A percentile compares a stretch with the other conserved stretches of the same genome.
phyloP scores from a whole-genome alignment of 768 basidiomycete species.

The Dacryopinax spathularia region DNA sequence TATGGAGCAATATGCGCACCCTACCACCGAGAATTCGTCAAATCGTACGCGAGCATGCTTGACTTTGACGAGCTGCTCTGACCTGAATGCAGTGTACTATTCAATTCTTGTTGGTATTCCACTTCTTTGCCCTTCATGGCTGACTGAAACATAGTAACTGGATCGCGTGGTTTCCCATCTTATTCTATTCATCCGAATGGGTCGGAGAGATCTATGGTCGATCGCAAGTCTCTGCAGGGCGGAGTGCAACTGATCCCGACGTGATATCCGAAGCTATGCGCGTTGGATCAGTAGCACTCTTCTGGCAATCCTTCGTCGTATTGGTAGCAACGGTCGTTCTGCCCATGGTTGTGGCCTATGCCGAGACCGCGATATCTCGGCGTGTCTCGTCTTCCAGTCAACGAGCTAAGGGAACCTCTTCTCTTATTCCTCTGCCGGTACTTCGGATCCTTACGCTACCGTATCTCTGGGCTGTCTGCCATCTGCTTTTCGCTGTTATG shows the following conservation, averaged over 20 bases:
- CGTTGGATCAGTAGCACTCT: slow-evolving; percentile 69
- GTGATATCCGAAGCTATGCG: slow-evolving; percentile 60
- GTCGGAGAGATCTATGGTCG: slow-evolving; percentile 73
- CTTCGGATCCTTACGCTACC: slow-evolving; percentile 26
- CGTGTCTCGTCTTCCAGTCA: background rate
- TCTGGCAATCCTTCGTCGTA: slow-evolving; percentile 58
- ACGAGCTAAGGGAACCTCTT: background rate
- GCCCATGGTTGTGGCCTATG: slow-evolving; percentile 40
- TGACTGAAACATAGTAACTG: slow-evolving; percentile 39
- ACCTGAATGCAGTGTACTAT: slow-evolving; percentile 43
- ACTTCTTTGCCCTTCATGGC: background rate
- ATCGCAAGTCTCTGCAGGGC: slow-evolving; percentile 15
- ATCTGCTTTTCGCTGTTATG: slow-evolving; percentile 54
- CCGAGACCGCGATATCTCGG: slow-evolving; percentile 10
- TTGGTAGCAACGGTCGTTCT: slow-evolving; percentile 53
- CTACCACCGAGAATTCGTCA: slow-evolving; percentile 63
- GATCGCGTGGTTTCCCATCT: slow-evolving; percentile 84
- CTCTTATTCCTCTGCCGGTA: background rate
- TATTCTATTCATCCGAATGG: slow-evolving; percentile 80
- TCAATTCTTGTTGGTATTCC: slow-evolving; percentile 57
- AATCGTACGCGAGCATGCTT: slow-evolving; percentile 45
- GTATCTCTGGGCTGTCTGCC: slow-evolving; percentile 64
- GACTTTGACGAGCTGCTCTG: background rate
- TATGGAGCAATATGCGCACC: slow-evolving; percentile 55
- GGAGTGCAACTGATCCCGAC: slow-evolving; percentile 21